These are phyloP conservation scores for Alternaria ventricosa DNA, from an alignment of 2,329 filamentous ascomycete species.

Conservation along the genomic window DNA sequence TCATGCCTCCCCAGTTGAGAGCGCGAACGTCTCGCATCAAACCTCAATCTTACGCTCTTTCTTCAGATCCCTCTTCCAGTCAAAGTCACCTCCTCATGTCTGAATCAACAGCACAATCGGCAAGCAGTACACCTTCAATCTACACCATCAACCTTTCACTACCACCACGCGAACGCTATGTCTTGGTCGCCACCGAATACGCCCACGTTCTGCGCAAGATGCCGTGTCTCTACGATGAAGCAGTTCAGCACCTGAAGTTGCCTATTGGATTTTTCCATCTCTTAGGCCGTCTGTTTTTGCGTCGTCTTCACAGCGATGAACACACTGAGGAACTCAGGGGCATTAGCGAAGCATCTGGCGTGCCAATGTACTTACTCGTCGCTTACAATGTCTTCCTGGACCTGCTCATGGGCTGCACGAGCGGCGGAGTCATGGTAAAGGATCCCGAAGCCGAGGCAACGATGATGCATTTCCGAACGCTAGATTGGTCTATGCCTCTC, in stretches of 20 bases:
- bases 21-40: conserved; percentile 4
- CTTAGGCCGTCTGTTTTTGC: conserved; percentile 57
- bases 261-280: conserved; percentile 20
- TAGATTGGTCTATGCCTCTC: conserved; percentile 56
- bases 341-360: conserved; percentile 58
- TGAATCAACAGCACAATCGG: neutral
- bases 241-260: conserved; percentile 45
- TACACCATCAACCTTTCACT: conserved; percentile 63
- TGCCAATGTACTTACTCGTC: conserved; percentile 66
- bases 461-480: conserved; percentile 63
- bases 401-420: conserved; percentile 70
- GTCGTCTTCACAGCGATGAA: conserved; percentile 60
- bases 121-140: conserved; percentile 36
- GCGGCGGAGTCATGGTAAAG: conserved; percentile 54
- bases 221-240: conserved; percentile 58
- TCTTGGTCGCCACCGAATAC: conserved; percentile 56
- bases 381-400: conserved; percentile 70
- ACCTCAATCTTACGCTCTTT: neutral
- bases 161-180: conserved; percentile 60
- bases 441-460: conserved; percentile 26
- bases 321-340: conserved; percentile 68
- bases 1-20: conserved; percentile 5
- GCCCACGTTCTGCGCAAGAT: conserved; percentile 54
- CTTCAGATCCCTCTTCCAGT: neutral
- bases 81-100: neutral